Conservation (phyloP, 2,329 filamentous ascomycete genomes). For the Neonectria neomacrospora region DNA sequence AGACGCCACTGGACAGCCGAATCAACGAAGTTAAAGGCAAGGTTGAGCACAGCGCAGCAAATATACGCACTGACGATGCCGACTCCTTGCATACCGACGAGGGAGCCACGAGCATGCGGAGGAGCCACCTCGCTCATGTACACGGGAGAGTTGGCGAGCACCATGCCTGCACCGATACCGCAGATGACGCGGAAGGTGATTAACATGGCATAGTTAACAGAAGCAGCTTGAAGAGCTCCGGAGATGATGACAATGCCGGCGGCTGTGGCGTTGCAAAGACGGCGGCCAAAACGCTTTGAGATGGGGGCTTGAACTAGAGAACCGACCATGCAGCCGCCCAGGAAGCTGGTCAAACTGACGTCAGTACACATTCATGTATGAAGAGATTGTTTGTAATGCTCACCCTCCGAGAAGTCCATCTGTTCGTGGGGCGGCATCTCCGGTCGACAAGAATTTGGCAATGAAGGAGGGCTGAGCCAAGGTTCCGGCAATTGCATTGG, state of each 20-base stretch:
- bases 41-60: conserved; percentile 41
- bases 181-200: conserved; percentile 24
- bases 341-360: conserved; percentile 15
- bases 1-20: conserved; percentile 40
- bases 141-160: conserved; percentile 51
- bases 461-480: conserved; percentile 33
- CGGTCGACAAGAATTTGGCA: conserved; percentile 24
- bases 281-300: conserved; percentile 29
- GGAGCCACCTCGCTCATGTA: conserved; percentile 52
- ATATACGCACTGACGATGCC: conserved; percentile 50
- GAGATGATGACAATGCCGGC: conserved; percentile 25
- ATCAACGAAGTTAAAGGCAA: conserved; percentile 23
- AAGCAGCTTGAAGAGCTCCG: conserved; percentile 26
- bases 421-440: conserved; percentile 25
- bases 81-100: conserved; percentile 49
- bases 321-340: conserved; percentile 28
- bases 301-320: conserved; percentile 32
- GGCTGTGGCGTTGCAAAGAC: conserved; percentile 24
- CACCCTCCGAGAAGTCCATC: conserved; percentile 26
- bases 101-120: conserved; percentile 49
- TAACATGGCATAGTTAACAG: conserved; percentile 28
- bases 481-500: conserved; percentile 35
- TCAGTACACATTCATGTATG: neutral
- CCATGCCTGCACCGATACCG: conserved; percentile 51
- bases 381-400: neutral